Evolutionary conservation across 2,329 filamentous ascomycete species (phyloP).

Genomic region (Calonectria pauciramosa): DNA sequence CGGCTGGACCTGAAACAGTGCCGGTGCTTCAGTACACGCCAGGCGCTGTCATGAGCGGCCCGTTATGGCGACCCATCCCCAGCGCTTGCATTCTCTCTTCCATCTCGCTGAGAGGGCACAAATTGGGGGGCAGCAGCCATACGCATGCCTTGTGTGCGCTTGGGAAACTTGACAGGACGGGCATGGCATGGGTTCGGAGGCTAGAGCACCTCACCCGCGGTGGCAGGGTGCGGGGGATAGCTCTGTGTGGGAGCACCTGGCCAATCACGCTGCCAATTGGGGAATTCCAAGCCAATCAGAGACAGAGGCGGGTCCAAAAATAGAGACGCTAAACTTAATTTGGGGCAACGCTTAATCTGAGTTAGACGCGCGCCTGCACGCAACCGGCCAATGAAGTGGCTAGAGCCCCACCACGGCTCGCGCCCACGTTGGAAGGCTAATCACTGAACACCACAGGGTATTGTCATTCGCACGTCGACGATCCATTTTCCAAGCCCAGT

Average conservation of each 20-base stretch:
- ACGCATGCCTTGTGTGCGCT: not conserved
- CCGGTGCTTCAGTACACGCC: conserved; percentile 40
- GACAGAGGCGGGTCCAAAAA: conserved; percentile 32
- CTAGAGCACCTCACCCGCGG: conserved; percentile 31
- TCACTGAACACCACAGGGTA: conserved; percentile 37
- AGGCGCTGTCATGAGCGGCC: conserved; percentile 23
- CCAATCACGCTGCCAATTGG: too few relatives aligned
- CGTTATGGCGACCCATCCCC: not conserved
- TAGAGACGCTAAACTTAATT: conserved; percentile 37
- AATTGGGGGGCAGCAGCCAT: not conserved
- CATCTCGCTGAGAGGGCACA: not conserved
- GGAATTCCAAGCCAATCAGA: too few relatives aligned
- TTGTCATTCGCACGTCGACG: not conserved
- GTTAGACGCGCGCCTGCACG: conserved; percentile 46
- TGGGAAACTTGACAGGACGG: not conserved
- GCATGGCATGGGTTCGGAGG: not conserved
- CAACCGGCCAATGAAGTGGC: conserved; percentile 33
- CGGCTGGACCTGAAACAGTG: conserved; percentile 38
- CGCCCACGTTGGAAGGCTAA: conserved; percentile 7
- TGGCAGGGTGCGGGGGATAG: conserved; percentile 21
- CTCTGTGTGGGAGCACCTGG: not conserved
- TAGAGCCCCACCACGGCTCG: conserved; percentile 28
- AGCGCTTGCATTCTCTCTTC: conserved; percentile 33
- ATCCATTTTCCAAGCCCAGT: not conserved
- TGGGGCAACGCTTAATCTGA: conserved; percentile 36